These are phyloP conservation scores for Daldinia sp. DNA, from an alignment of 2,329 filamentous ascomycete genomes.

Conservation along the genomic window DNA sequence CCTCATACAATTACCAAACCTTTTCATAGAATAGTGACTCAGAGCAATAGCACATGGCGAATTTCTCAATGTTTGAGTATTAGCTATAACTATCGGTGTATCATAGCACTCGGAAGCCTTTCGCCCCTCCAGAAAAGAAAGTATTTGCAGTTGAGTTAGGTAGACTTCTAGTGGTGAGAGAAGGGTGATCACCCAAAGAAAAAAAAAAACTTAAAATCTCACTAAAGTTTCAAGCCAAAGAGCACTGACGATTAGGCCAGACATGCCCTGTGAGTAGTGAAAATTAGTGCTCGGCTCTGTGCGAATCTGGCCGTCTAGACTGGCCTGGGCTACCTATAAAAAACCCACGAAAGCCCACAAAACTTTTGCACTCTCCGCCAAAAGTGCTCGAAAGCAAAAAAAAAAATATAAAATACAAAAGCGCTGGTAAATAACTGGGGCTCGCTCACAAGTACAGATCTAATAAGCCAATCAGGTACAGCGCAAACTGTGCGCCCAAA, in stretches of 20 bases:
- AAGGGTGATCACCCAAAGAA: background rate
- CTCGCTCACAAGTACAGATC: conserved; percentile 8
- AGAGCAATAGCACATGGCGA: background rate
- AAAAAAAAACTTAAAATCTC: background rate
- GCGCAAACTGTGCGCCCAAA: conserved; percentile 34
- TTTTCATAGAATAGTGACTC: background rate
- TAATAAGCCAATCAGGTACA: conserved; percentile 25
- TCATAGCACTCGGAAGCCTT: background rate
- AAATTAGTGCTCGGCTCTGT: conserved; percentile 29
- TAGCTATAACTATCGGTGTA: background rate
- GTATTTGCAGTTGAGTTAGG: background rate
- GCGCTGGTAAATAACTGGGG: conserved; percentile 12
- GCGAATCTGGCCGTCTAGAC: conserved; percentile 16
- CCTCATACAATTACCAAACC: background rate
- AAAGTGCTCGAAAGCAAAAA: conserved; percentile 11
- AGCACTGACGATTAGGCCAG: background rate
- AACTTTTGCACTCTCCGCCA: conserved; percentile 18
- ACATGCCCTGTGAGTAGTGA: conserved; percentile 2
- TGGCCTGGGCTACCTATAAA: conserved; percentile 15
- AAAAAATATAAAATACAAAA: conserved; percentile 17
- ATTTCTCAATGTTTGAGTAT: background rate
- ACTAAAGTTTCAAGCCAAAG: background rate
- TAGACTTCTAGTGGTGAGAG: background rate
- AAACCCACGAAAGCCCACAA: conserved; percentile 38
- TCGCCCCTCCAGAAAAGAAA: background rate